These are phyloP conservation scores for Podila minutissima DNA, from an alignment of 192 early-diverging fungal genomes.

Conservation along the genomic window DNA sequence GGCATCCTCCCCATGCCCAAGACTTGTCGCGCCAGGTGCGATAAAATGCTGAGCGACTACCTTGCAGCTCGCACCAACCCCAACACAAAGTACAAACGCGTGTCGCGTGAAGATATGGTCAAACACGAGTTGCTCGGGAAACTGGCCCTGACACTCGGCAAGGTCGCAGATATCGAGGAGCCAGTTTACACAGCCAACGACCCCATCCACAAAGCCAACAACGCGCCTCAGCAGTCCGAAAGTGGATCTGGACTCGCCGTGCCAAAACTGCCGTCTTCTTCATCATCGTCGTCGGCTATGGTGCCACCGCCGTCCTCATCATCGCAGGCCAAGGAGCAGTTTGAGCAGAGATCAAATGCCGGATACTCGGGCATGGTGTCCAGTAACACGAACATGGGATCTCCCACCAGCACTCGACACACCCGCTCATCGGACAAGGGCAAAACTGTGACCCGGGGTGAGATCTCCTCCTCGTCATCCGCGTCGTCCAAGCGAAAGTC, in stretches of 20 bases:
- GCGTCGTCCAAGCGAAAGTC: neutral
- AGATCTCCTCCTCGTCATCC: too few species aligned
- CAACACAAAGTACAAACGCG: conserved; percentile 9
- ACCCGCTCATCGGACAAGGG: too few species aligned
- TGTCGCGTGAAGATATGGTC: conserved; percentile 29
- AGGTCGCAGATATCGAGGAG: neutral
- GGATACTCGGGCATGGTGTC: too few species aligned
- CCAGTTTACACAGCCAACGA: neutral
- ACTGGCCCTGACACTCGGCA: conserved; percentile 13
- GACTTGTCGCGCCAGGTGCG: conserved; percentile 35
- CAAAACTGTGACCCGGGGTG: too few species aligned
- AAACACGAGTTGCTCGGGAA: conserved; percentile 19
- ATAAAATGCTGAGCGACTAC: conserved; percentile 36
- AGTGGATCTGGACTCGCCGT: neutral
- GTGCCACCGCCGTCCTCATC: too few species aligned
- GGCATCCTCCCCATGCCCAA: conserved; percentile 29
- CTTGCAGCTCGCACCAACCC: conserved; percentile 12
- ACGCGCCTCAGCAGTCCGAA: neutral
- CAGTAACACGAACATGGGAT: too few species aligned
- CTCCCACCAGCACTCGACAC: too few species aligned
- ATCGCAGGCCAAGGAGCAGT: too few species aligned
- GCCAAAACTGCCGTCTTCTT: too few species aligned
- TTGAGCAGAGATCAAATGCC: too few species aligned
- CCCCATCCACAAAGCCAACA: conserved; percentile 9
- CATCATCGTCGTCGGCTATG: too few species aligned